A percentile compares a stretch with the other conserved stretches of the same genome.
phyloP scores from a whole-genome alignment of 768 basidiomycete species.

The Pilatotrama ljubarskyi region DNA sequence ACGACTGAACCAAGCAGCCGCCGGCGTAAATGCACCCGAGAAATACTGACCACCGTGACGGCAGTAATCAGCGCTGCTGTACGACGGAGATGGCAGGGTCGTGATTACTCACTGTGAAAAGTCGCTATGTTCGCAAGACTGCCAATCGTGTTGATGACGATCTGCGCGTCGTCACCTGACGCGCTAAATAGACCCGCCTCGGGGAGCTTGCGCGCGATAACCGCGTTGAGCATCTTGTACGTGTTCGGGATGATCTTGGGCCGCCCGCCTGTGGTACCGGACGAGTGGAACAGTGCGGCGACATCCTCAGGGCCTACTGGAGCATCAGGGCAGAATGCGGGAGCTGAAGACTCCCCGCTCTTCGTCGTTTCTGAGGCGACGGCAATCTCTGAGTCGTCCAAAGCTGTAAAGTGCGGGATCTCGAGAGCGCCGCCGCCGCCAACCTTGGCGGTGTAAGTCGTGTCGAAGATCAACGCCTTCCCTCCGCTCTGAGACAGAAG shows the following conservation, averaged over 20 bases:
- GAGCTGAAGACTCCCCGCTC: no score
- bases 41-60: no score
- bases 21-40: slow-evolving; percentile 8
- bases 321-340: background rate
- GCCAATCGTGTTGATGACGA: slow-evolving; percentile 20
- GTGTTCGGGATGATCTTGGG: slow-evolving; percentile 25
- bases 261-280: slow-evolving; percentile 19
- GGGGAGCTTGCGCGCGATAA: slow-evolving; percentile 2
- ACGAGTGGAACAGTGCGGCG: slow-evolving; percentile 22
- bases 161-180: slow-evolving; percentile 2
- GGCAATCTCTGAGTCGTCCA: background rate
- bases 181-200: background rate
- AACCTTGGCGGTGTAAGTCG: background rate
- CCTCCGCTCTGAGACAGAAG: slow-evolving; percentile 18
- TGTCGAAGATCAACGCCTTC: slow-evolving; percentile 14
- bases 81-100: background rate
- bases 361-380: no score
- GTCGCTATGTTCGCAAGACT: slow-evolving; percentile 22
- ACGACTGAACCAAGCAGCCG: slow-evolving; percentile 20
- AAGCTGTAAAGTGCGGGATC: background rate
- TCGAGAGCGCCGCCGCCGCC: background rate
- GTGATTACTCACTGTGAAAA: slow-evolving; percentile 9
- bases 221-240: slow-evolving; percentile 14
- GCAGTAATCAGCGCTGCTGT: background rate
- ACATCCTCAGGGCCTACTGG: slow-evolving; percentile 8